These are phyloP conservation scores for Hericium alpestre DNA, from an alignment of 768 basidiomycete genomes.

Conservation along the genomic window DNA sequence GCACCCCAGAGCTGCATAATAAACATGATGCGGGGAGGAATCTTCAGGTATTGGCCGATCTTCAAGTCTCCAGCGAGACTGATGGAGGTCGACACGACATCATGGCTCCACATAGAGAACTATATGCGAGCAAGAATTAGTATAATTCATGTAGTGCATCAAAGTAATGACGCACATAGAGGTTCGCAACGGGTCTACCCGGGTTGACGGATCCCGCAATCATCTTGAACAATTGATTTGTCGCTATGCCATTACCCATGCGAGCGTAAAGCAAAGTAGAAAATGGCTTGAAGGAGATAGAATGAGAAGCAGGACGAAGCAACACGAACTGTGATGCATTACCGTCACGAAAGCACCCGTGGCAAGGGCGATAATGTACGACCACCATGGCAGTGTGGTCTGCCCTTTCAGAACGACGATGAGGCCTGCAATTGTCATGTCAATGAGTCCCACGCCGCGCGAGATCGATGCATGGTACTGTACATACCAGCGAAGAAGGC, in stretches of 20 bases:
- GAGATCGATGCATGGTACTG: background rate
- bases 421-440: constrained; percentile 1
- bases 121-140: constrained; percentile 11
- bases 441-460: background rate
- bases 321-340: background rate
- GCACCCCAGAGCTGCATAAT: constrained; percentile 58
- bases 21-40: constrained; percentile 60
- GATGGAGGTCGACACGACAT: constrained; percentile 45
- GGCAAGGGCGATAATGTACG: constrained; percentile 46
- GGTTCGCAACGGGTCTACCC: constrained; percentile 57
- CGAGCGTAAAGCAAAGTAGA: constrained; percentile 45
- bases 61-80: constrained; percentile 46
- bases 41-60: constrained; percentile 38
- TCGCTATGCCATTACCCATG: constrained; percentile 52
- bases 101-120: constrained; percentile 65
- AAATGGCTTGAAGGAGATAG: constrained; percentile 32
- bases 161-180: constrained; percentile 35
- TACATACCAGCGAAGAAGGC: constrained; percentile 47
- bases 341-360: constrained; percentile 25
- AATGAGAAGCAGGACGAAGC: background rate
- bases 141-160: background rate
- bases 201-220: constrained; percentile 49
- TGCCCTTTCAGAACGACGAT: constrained; percentile 42
- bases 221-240: constrained; percentile 58
- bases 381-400: constrained; percentile 55